Evolutionary conservation across 164 flowering plant genomes (phyloP), one percentile per base, ranked within the genome.

Genomic region (Stephania cephalantha): DNA sequence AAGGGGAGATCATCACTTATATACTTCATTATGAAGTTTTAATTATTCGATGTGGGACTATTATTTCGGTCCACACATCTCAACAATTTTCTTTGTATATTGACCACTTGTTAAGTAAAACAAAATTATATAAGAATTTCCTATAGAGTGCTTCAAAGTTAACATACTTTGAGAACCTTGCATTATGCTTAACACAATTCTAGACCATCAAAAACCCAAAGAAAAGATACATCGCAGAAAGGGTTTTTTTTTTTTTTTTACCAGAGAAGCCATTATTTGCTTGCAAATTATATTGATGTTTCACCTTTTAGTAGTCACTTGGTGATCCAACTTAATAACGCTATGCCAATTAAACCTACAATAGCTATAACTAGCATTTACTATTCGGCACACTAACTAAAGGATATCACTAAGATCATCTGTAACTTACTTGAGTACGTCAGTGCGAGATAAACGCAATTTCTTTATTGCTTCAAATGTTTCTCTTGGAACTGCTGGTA

Each of bases 361-460:
- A 4, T 35, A 35, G 18, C 18, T 53, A 1, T 18, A 5, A 17
- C 6, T 58, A 4, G 10, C 35, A 66, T 30, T 45, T 18, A 55
- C 46, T 45, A 70, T 15, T 18, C 45, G 61, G 9, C 45, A 10
- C 1, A 58, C 65, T 18, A 4, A 58, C n/a, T 18, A 15, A 20
- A 58, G n/a, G 15, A 58, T 18, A 58, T 31, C 52, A 63, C 69
- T 73, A 17, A 58, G 6, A 58, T 31, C 58, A 63, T 73, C n/a
- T 3, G 1, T 13, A 58, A 58, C 89, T 88, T 85, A 91, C 98
- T 83, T 89, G 83, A 91, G 85, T 48, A 94, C 78, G 69, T 89
- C 90, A 5, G 83, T 66, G 31, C 97, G 92, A 71, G 95, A 86
- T 78, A 94, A 74, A n/a, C 90, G 92, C 68, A 94, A 86, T 72